phyloP scores from a whole-genome alignment of 805 yeast species.

The Pichia californica region DNA sequence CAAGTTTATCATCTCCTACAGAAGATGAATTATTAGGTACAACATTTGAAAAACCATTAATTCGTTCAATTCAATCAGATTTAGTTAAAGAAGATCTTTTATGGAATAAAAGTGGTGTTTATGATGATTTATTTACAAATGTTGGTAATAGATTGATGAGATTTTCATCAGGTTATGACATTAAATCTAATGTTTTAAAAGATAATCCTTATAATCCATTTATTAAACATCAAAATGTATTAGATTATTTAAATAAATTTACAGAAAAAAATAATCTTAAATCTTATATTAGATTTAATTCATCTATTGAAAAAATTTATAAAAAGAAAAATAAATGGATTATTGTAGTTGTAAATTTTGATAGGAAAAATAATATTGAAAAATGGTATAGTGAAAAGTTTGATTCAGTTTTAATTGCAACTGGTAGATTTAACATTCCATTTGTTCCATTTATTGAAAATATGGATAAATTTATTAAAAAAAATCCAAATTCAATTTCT shows the following conservation, averaged over 20 bases:
- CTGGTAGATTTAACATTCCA: slow-evolving; percentile 38
- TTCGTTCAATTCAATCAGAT: slow-evolving; percentile 1
- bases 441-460: slow-evolving; percentile 32
- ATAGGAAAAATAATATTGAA: neutral
- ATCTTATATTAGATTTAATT: slow-evolving; percentile 28
- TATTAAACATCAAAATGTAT: slow-evolving; percentile 16
- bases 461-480: slow-evolving; percentile 25
- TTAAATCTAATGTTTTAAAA: neutral
- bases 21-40: neutral
- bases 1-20: slow-evolving; percentile 1
- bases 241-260: slow-evolving; percentile 14
- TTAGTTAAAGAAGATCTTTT: neutral
- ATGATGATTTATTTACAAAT: slow-evolving; percentile 34
- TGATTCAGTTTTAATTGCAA: slow-evolving; percentile 36
- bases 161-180: slow-evolving; percentile 31
- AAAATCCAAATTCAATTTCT: slow-evolving; percentile 26
- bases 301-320: slow-evolving; percentile 28
- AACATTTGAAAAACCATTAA: neutral
- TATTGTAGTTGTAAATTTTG: slow-evolving; percentile 17
- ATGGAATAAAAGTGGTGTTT: slow-evolving; percentile 23
- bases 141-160: slow-evolving; percentile 33
- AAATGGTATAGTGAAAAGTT: slow-evolving; percentile 35
- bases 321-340: slow-evolving; percentile 29
- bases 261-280: slow-evolving; percentile 23
- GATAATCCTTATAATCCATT: slow-evolving; percentile 14